These are phyloP conservation scores for Penicillium sp. DNA, from an alignment of 2,329 filamentous ascomycete species.

Conservation along the genomic window DNA sequence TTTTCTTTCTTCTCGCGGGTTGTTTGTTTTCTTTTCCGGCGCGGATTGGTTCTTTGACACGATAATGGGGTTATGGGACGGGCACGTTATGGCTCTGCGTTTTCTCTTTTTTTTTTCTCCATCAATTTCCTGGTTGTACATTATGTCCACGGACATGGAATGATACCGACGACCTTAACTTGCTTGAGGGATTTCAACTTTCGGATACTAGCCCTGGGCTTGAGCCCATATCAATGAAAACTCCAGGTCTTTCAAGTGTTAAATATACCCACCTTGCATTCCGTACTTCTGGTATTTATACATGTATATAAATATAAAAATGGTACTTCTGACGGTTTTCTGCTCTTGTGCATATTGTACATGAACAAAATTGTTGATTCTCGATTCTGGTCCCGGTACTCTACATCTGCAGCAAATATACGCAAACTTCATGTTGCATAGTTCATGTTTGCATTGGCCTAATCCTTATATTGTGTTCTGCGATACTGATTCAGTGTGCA, in stretches of 20 bases:
- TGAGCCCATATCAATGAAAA: slow-evolving; percentile 26
- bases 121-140: slow-evolving; percentile 56
- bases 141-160: slow-evolving; percentile 58
- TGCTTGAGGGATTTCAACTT: slow-evolving; percentile 31
- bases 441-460: not conserved
- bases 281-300: not conserved
- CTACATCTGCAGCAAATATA: not conserved
- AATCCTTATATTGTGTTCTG: not conserved
- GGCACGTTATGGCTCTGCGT: slow-evolving; percentile 55
- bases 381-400: not conserved
- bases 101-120: slow-evolving; percentile 46
- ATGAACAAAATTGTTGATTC: not conserved
- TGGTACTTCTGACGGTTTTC: no score
- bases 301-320: not conserved
- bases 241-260: slow-evolving; percentile 18
- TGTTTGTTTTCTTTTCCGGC: slow-evolving; percentile 63
- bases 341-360: not conserved
- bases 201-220: slow-evolving; percentile 20
- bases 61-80: slow-evolving; percentile 72
- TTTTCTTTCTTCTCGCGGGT: slow-evolving; percentile 50
- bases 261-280: not conserved
- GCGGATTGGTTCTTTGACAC: slow-evolving; percentile 65
- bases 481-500: slow-evolving; percentile 20
- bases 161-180: slow-evolving; percentile 40
- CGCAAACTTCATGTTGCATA: not conserved